These are phyloP conservation scores for Adiantum capillusveneris DNA, from an alignment of 75 land plant species.

Conservation along the genomic window DNA sequence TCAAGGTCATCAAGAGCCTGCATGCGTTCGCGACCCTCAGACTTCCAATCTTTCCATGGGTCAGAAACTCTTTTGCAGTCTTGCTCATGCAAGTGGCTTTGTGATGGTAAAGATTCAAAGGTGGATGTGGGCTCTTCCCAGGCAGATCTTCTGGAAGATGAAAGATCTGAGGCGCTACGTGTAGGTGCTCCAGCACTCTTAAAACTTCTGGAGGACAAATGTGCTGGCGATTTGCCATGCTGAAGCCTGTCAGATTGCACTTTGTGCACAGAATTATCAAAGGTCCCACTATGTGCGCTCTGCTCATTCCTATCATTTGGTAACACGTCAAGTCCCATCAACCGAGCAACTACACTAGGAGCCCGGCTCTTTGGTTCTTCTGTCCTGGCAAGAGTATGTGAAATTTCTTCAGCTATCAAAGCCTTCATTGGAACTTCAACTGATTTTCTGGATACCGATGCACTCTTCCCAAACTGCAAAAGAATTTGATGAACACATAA, in stretches of 20 bases:
- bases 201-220: too few relatives aligned
- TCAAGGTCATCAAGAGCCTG: constrained; percentile 20
- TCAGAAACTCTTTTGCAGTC: constrained; percentile 41
- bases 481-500: neutral
- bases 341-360: constrained; percentile 89
- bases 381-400: constrained; percentile 8
- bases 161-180: neutral
- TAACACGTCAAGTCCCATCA: constrained; percentile 83
- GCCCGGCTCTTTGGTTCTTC: constrained; percentile 31
- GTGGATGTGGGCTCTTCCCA: neutral
- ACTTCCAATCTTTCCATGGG: constrained; percentile 29
- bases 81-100: neutral
- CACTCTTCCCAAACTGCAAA: constrained; percentile 1
- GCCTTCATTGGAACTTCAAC: constrained; percentile 53
- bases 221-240: too few relatives aligned
- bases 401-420: constrained; percentile 48
- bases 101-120: neutral
- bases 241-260: neutral
- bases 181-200: neutral
- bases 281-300: neutral
- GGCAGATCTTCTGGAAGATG: neutral
- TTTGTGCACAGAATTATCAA: neutral
- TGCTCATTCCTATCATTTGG: constrained; percentile 36
- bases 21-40: constrained; percentile 5
- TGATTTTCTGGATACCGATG: neutral